Evolutionary conservation across 1,139 yeast species (phyloP), one percentile per base, ranked within the genome.

Genomic region (Diutina pseudorugosa): DNA sequence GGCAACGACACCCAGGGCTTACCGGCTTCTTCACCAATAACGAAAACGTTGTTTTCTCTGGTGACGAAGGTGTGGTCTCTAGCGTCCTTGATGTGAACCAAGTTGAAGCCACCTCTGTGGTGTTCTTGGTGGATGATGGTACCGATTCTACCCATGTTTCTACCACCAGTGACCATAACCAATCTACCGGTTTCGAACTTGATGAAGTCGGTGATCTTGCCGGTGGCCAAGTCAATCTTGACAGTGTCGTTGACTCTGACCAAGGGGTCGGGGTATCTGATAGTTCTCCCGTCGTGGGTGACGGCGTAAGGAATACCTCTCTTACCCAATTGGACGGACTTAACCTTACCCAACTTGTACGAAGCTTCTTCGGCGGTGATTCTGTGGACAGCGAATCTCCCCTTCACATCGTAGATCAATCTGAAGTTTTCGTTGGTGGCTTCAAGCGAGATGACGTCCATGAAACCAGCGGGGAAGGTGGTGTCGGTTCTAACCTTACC

Each of bases 71-170:
- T 80, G 93, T 93, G 93, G 74, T 91, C 98, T 69, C 90, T 84
- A 61, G 95, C 76, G 73, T 91, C 98, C 85, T 91, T 91, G 76
- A 91, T 85, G 87, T 91, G 98, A 67, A 91, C 97, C 75, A 91
- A 85, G 77, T 91, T 98, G 82, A 93, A 91, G 75, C 98, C 98
- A 76, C 98, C 98, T 75, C 91, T 96, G 83, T 91, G 98, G 80
- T 87, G 89, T 81, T 91, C 98, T 79, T 95, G 86, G 94, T 91
- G 96, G 66, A 85, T 82, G 73, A 91, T 90, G 65, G 88, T 90
- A 86, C 98, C 98, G 73, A 90, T 91, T 80, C 98, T 87, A 75
- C 98, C 98, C 95, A 91, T 84, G 86, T 89, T 90, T 79, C 96
- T 93, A 80, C 98, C 98, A 80, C 98, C 98, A 64, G 98, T 91